These are phyloP conservation scores for Backusella psychrophila DNA, from an alignment of 192 early-diverging fungal genomes.

Conservation along the genomic window DNA sequence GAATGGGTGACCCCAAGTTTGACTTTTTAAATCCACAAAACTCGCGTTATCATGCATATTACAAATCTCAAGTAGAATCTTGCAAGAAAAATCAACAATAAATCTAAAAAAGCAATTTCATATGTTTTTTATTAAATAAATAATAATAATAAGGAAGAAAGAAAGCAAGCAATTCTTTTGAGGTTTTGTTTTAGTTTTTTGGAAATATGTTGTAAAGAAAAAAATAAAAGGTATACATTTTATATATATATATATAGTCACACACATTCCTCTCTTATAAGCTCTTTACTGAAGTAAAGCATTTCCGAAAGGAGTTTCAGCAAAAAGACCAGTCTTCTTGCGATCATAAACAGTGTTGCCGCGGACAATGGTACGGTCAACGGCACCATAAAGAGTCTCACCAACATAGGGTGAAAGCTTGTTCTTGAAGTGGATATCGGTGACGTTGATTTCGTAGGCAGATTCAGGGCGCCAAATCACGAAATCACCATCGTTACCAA, in stretches of 20 bases:
- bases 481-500: constrained; percentile 76
- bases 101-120: not conserved
- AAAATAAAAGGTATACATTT: not conserved
- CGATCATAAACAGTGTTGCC: constrained; percentile 49
- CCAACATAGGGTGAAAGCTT: constrained; percentile 78
- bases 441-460: constrained; percentile 41
- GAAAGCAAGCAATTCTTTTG: constrained; percentile 1
- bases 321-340: not conserved
- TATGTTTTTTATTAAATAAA: not conserved
- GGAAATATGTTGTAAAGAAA: not conserved
- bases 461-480: constrained; percentile 76
- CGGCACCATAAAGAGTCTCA: constrained; percentile 55
- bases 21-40: constrained; percentile 53
- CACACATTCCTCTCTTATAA: not conserved
- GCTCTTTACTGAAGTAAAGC: constrained; percentile 10
- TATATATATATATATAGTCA: not conserved
- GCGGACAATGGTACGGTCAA: constrained; percentile 72
- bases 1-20: constrained; percentile 44
- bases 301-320: constrained; percentile 12
- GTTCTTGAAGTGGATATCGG: constrained; percentile 78
- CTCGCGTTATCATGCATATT: constrained; percentile 39
- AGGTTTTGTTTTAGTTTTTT: not conserved
- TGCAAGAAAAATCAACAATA: not conserved
- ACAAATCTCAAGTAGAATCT: constrained; percentile 19
- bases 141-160: not conserved